Evolutionary conservation across 345 rosid species (phyloP).

Genomic region (Eucalyptus curtisii): DNA sequence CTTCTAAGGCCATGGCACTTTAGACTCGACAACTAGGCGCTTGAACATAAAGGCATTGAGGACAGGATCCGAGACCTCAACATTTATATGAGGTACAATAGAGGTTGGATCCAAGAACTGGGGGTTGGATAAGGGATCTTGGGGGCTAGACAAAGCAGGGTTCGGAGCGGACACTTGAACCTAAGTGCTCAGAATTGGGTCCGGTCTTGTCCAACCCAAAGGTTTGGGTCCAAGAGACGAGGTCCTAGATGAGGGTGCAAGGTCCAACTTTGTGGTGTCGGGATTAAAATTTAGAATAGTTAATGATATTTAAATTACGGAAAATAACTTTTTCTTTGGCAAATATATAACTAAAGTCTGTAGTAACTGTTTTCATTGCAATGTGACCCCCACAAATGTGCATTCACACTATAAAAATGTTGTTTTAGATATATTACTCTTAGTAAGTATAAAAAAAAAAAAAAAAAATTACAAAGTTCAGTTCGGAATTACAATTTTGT

Average conservation of each 20-base stretch:
- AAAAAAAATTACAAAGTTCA: background rate
- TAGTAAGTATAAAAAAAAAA: background rate
- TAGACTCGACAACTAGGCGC: background rate
- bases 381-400: too few relatives aligned
- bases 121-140: background rate
- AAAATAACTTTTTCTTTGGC: too few relatives aligned
- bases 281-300: too few relatives aligned
- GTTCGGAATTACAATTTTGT: background rate
- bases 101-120: background rate
- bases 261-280: background rate
- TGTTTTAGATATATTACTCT: background rate
- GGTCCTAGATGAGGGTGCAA: background rate
- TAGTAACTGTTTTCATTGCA: too few relatives aligned
- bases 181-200: rapidly evolving
- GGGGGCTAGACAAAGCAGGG: background rate
- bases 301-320: too few relatives aligned
- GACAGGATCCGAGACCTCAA: background rate
- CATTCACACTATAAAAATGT: background rate
- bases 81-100: background rate
- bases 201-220: rapidly evolving
- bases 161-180: rapidly evolving
- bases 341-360: too few relatives aligned
- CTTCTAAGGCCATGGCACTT: rapidly evolving
- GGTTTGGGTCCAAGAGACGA: background rate
- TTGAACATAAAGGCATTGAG: background rate